Evolutionary conservation across 345 rosid genomes (phyloP).

Genomic region (Hibiscus trionum): DNA sequence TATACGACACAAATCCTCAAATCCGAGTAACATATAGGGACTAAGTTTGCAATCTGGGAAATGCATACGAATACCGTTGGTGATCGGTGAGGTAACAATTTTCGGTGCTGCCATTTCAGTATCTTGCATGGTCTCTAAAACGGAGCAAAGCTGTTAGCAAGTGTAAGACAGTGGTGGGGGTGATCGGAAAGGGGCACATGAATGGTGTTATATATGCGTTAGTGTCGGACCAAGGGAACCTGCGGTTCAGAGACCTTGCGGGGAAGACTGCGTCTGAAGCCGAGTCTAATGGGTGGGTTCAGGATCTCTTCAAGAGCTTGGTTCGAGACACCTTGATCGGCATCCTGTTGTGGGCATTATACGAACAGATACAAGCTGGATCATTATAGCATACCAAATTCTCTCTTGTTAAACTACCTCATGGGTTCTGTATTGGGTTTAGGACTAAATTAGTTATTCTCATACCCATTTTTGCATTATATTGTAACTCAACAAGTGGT

Average conservation of each 20-base stretch:
- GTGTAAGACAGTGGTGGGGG: constrained; percentile 68
- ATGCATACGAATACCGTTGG: background rate
- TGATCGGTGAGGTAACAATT: background rate
- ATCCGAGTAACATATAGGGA: background rate
- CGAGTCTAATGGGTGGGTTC: constrained; percentile 29
- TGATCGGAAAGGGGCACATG: constrained; percentile 82
- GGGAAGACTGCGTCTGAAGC: constrained; percentile 40
- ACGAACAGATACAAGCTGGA: constrained; percentile 26
- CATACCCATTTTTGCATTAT: no score
- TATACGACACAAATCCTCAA: background rate
- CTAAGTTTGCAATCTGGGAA: background rate
- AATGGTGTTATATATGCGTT: constrained; percentile 76
- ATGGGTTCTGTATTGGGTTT: no score
- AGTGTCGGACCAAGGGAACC: constrained; percentile 59
- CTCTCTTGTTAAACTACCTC: background rate
- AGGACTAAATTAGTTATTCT: no score
- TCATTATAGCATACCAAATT: constrained; percentile 8
- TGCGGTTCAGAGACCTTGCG: constrained; percentile 61
- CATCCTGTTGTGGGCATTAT: constrained; percentile 41
- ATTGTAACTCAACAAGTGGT: no score
- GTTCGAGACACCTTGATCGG: constrained; percentile 46
- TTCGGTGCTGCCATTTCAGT: constrained; percentile 34
- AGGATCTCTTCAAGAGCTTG: constrained; percentile 27
- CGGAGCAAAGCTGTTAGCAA: constrained; percentile 86
- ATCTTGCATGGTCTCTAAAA: constrained; percentile 83